Evolutionary conservation across 2,329 filamentous ascomycete species (phyloP).

Genomic region (Calonectria pseudoturangicola): DNA sequence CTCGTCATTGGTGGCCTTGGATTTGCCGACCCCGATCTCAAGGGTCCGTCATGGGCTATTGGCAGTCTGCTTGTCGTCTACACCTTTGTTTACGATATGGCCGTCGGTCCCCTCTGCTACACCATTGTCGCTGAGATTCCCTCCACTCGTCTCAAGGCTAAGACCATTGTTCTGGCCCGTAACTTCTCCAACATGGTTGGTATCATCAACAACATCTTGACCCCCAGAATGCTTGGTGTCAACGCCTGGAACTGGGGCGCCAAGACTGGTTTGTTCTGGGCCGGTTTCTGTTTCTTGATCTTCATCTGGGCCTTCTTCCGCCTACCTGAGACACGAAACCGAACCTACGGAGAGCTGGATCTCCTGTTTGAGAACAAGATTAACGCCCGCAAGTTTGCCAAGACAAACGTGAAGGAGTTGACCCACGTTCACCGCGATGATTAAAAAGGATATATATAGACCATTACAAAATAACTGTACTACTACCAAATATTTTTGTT

Average conservation of each 20-base stretch:
- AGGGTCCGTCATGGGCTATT: constrained; percentile 66
- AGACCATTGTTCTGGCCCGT: constrained; percentile 67
- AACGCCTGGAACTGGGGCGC: constrained; percentile 68
- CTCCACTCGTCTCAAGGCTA: constrained; percentile 66
- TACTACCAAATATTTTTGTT: neutral
- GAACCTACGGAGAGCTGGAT: constrained; percentile 74
- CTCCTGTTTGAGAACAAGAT: constrained; percentile 68
- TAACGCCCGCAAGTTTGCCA: constrained; percentile 30
- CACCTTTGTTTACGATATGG: constrained; percentile 63
- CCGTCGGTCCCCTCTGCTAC: constrained; percentile 80
- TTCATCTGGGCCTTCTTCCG: constrained; percentile 71
- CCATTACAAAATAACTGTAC: neutral
- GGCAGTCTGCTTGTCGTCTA: constrained; percentile 67
- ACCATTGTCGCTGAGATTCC: constrained; percentile 80
- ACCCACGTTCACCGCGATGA: neutral
- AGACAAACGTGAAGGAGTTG: constrained; percentile 10
- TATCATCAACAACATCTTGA: constrained; percentile 67
- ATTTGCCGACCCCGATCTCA: constrained; percentile 69
- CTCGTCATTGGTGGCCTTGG: constrained; percentile 64
- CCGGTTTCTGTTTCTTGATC: constrained; percentile 60
- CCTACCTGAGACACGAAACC: constrained; percentile 71
- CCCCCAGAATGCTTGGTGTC: constrained; percentile 66
- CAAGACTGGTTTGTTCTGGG: constrained; percentile 69
- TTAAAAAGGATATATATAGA: neutral
- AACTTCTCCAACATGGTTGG: constrained; percentile 69